Evolutionary conservation across 148 eudicot species (phyloP).

Genomic region (Rhododendron simsii): DNA sequence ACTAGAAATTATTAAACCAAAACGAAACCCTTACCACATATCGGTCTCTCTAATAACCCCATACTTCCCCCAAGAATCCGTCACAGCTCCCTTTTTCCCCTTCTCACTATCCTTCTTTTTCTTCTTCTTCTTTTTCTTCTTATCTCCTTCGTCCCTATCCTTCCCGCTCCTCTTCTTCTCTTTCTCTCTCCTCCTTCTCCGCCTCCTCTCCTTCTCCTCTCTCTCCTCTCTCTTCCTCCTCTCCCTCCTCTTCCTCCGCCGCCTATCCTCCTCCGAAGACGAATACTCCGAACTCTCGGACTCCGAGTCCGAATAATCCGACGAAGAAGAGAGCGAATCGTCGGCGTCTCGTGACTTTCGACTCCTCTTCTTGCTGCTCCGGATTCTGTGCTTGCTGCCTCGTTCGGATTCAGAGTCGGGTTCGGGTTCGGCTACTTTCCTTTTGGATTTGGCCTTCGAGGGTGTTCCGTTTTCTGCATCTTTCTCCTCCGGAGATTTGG

Average conservation of each 20-base stretch:
- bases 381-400: constrained; percentile 18
- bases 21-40: constrained; percentile 66
- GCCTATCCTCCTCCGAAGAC: constrained; percentile 21
- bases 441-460: constrained; percentile 28
- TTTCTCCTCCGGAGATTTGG: constrained; percentile 17
- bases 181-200: constrained; percentile 14
- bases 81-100: constrained; percentile 70
- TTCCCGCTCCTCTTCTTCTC: constrained; percentile 21
- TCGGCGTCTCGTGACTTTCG: constrained; percentile 31
- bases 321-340: constrained; percentile 27
- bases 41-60: constrained; percentile 81
- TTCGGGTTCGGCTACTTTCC: constrained; percentile 8
- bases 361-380: constrained; percentile 23
- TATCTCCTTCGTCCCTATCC: constrained; percentile 19
- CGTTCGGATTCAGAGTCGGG: constrained; percentile 34
- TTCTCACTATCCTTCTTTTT: constrained; percentile 46
- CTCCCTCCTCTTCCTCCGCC: constrained; percentile 9
- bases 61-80: constrained; percentile 86
- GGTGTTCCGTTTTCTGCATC: constrained; percentile 15
- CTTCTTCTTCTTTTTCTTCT: constrained; percentile 30
- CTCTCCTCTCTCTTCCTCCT: constrained; percentile 15
- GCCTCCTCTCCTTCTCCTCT: constrained; percentile 17
- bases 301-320: constrained; percentile 21
- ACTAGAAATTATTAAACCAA: not conserved
- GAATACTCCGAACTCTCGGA: constrained; percentile 39